A percentile compares a stretch with the other conserved stretches of the same genome.
Evolutionary conservation across 2,329 filamentous ascomycete genomes (phyloP).

Genomic region (Chrysosporium queenslandicum): DNA sequence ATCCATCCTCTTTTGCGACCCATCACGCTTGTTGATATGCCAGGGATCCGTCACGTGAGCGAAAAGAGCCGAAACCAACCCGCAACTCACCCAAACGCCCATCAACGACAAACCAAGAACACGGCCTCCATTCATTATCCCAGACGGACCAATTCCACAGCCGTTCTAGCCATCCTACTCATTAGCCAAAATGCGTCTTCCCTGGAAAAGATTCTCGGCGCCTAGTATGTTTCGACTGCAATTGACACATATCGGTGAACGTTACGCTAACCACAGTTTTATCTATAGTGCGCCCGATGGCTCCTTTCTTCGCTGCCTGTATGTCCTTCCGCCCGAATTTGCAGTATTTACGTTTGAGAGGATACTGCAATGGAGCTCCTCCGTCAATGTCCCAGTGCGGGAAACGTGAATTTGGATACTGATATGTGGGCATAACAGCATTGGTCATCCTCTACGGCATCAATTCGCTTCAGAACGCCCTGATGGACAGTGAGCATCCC

Average conservation of each 20-base stretch:
- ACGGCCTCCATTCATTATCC: conserved; percentile 7
- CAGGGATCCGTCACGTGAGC: conserved; percentile 12
- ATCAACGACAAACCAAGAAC: conserved; percentile 2
- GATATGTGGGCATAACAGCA: conserved; percentile 36
- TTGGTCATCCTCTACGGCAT: conserved; percentile 81
- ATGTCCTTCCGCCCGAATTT: conserved; percentile 35
- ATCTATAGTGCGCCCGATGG: conserved; percentile 70
- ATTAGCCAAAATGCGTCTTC: conserved; percentile 58
- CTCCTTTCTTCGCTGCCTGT: conserved; percentile 92
- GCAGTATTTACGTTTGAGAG: background rate
- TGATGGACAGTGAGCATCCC: conserved; percentile 60
- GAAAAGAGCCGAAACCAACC: conserved; percentile 14
- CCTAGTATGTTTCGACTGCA: conserved; percentile 52
- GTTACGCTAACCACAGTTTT: conserved; percentile 23
- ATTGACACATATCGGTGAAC: conserved; percentile 11
- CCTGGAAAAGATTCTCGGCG: conserved; percentile 76
- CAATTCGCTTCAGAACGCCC: conserved; percentile 67
- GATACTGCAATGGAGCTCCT: background rate
- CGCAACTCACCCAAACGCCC: conserved; percentile 8
- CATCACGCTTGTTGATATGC: too few relatives aligned
- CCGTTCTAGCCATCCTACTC: background rate
- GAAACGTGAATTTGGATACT: background rate
- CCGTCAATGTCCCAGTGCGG: background rate
- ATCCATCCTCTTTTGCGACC: background rate
- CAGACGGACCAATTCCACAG: background rate